phyloP scores from a whole-genome alignment of 2,329 filamentous ascomycete species.

The Colletotrichum eleusines region DNA sequence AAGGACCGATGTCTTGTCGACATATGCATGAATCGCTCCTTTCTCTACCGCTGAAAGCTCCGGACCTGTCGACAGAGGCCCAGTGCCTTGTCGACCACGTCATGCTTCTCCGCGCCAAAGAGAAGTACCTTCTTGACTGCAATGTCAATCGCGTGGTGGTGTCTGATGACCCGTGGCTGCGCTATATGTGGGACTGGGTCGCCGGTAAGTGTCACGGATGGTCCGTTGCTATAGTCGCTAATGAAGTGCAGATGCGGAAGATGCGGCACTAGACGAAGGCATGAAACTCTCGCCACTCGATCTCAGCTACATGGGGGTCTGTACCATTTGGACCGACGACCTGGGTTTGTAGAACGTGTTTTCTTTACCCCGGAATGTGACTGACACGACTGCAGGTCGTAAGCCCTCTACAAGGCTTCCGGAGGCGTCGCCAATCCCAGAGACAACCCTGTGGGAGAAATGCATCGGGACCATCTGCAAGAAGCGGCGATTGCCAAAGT shows the following conservation, averaged over 20 bases:
- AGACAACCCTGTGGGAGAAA: constrained; percentile 68
- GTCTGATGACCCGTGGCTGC: constrained; percentile 79
- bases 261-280: constrained; percentile 73
- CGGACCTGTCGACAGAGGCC: constrained; percentile 62
- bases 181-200: constrained; percentile 83
- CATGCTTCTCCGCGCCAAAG: constrained; percentile 71
- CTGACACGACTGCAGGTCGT: constrained; percentile 54
- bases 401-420: constrained; percentile 62
- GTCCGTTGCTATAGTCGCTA: constrained; percentile 34
- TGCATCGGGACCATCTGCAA: constrained; percentile 74
- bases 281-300: constrained; percentile 78
- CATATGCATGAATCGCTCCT: constrained; percentile 70
- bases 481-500: constrained; percentile 70
- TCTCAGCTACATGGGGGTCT: constrained; percentile 80
- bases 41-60: constrained; percentile 57
- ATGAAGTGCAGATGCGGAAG: constrained; percentile 66
- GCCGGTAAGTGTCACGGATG: constrained; percentile 62
- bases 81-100: constrained; percentile 67
- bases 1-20: constrained; percentile 61
- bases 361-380: constrained; percentile 33
- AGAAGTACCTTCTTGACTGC: constrained; percentile 74
- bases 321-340: constrained; percentile 77
- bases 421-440: constrained; percentile 59
- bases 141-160: constrained; percentile 75
- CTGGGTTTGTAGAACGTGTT: constrained; percentile 63